A percentile compares a stretch with the other conserved stretches of the same genome.
These are phyloP conservation scores for Kalmusia sp. DNA, from an alignment of 2,329 filamentous ascomycete genomes.

Conservation along the genomic window DNA sequence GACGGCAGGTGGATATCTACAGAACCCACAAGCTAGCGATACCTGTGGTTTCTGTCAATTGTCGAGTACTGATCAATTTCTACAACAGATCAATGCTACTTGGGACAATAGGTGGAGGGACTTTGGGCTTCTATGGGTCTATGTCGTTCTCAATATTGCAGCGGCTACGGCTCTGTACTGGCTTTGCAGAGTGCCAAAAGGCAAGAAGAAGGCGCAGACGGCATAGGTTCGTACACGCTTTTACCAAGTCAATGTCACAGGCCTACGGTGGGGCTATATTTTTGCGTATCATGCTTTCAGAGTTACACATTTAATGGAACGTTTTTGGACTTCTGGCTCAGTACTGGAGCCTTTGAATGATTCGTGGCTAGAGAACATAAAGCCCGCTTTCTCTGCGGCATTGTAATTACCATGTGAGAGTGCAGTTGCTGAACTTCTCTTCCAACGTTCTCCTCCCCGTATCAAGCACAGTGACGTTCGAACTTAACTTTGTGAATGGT, in stretches of 20 bases:
- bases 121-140: slow-evolving; percentile 60
- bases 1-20: slow-evolving; percentile 45
- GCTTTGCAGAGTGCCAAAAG: slow-evolving; percentile 58
- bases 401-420: background rate
- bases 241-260: no score
- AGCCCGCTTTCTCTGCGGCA: no score
- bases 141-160: slow-evolving; percentile 57
- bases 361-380: no score
- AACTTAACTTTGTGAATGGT: background rate
- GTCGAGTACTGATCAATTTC: slow-evolving; percentile 55
- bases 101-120: slow-evolving; percentile 66
- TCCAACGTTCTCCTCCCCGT: background rate
- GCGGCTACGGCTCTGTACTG: slow-evolving; percentile 61
- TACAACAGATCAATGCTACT: slow-evolving; percentile 46
- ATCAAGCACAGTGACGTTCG: background rate
- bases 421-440: background rate
- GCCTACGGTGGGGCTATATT: no score
- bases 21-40: slow-evolving; percentile 35
- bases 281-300: no score
- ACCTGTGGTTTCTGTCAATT: slow-evolving; percentile 53
- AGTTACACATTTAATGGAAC: no score
- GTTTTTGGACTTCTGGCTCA: no score
- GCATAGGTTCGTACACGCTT: no score
- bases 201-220: slow-evolving; percentile 50
- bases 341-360: no score